Conservation (phyloP, 352 stramenopile species). For the Pythium biforme region DNA sequence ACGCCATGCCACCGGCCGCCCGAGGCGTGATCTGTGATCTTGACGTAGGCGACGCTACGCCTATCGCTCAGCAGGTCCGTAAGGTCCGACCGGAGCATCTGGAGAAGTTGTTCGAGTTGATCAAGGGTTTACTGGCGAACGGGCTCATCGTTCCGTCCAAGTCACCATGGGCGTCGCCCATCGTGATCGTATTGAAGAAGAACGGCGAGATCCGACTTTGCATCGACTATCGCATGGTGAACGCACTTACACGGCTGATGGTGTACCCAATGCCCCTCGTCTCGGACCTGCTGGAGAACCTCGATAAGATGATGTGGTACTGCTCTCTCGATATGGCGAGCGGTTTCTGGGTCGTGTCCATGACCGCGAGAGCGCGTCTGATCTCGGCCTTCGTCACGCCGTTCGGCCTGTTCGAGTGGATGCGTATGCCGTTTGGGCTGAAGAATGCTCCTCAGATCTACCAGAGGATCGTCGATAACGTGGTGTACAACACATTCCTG, state of each 20-base stretch:
- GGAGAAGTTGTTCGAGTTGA: conserved; percentile 27
- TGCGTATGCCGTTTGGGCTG: conserved; percentile 11
- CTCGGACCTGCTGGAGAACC: conserved; percentile 14
- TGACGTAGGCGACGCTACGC: conserved; percentile 24
- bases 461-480: conserved; percentile 25
- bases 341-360: background rate
- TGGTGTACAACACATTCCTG: background rate
- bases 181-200: conserved; percentile 30
- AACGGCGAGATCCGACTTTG: conserved; percentile 24
- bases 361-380: background rate
- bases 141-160: conserved; percentile 24
- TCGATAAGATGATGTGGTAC: background rate
- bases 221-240: conserved; percentile 26
- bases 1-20: conserved; percentile 18
- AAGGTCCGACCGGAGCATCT: conserved; percentile 23
- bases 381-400: conserved; percentile 1
- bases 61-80: conserved; percentile 20
- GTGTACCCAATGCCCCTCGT: conserved; percentile 23
- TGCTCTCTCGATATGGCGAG: conserved; percentile 2
- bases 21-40: conserved; percentile 34
- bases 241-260: conserved; percentile 20
- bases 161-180: conserved; percentile 33
- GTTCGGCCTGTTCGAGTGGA: background rate
- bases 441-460: conserved; percentile 26
- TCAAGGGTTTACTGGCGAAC: conserved; percentile 25